Evolutionary conservation across 176 grass and related monocot genomes (phyloP).

Genomic region (Carex myosuroides): DNA sequence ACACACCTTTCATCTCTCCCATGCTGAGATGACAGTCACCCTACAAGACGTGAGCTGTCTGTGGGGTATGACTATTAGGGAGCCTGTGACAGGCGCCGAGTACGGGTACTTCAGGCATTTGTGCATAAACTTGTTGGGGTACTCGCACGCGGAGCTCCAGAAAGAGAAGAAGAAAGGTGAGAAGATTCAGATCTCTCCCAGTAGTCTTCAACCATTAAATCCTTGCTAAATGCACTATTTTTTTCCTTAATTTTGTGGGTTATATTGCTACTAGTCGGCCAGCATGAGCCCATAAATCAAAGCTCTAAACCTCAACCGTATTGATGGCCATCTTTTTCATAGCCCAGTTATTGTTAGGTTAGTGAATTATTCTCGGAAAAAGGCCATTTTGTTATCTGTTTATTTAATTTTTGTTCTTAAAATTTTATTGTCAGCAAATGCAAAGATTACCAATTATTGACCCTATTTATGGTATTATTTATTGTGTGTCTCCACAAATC

Average conservation of each 20-base stretch:
- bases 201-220: too few relatives aligned
- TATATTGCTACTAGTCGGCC: background rate
- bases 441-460: background rate
- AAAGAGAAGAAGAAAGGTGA: too few relatives aligned
- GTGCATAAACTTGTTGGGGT: too few relatives aligned
- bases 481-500: background rate
- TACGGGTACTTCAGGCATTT: too few relatives aligned
- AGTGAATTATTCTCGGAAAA: background rate
- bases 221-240: too few relatives aligned
- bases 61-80: too few relatives aligned
- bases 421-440: background rate
- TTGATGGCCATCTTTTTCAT: background rate
- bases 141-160: too few relatives aligned
- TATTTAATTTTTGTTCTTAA: background rate
- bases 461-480: background rate
- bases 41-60: too few relatives aligned
- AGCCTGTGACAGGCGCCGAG: too few relatives aligned
- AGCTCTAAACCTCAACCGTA: background rate
- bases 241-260: background rate
- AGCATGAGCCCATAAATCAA: constrained; percentile 1
- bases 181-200: too few relatives aligned
- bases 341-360: background rate
- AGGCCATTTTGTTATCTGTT: background rate
- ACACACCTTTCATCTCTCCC: too few relatives aligned
- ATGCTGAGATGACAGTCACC: too few relatives aligned